phyloP scores from a whole-genome alignment of 2,329 filamentous ascomycete species.

The Cladophialophora bantiana region DNA sequence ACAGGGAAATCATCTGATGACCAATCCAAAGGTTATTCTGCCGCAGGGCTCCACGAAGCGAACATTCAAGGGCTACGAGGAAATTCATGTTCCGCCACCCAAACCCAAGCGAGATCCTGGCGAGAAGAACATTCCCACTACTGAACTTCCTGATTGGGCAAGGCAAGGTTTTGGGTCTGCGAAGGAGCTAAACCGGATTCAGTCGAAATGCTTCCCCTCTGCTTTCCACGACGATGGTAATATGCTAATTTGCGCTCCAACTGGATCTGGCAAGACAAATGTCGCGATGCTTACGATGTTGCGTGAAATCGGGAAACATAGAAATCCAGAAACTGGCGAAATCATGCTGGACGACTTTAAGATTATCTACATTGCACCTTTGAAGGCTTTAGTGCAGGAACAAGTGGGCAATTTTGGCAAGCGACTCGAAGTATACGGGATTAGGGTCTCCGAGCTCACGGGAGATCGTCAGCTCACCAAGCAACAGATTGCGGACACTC shows the following conservation, averaged over 20 bases:
- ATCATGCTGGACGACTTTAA: constrained; percentile 97
- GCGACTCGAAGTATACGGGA: constrained; percentile 86
- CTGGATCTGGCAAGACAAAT: constrained; percentile 97
- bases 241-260: constrained; percentile 96
- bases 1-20: constrained; percentile 98
- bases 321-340: constrained; percentile 86
- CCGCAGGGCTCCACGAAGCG: constrained; percentile 95
- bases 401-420: constrained; percentile 98
- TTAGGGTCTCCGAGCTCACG: constrained; percentile 92
- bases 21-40: constrained; percentile 93
- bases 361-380: constrained; percentile 94
- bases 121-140: constrained; percentile 81
- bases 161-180: constrained; percentile 82
- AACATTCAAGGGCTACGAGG: constrained; percentile 97
- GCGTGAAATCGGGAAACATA: constrained; percentile 94
- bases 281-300: constrained; percentile 97
- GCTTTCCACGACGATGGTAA: constrained; percentile 96
- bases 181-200: constrained; percentile 90
- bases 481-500: constrained; percentile 96
- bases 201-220: constrained; percentile 88
- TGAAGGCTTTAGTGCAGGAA: constrained; percentile 96
- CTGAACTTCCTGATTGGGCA: constrained; percentile 92
- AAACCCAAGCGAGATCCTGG: constrained; percentile 83
- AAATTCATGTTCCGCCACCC: constrained; percentile 94
- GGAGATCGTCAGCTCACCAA: constrained; percentile 98